A percentile compares a stretch with the other conserved stretches of the same genome.
These are phyloP conservation scores for Ogataea nonfermentans DNA, from an alignment of 805 yeast species.

Conservation along the genomic window DNA sequence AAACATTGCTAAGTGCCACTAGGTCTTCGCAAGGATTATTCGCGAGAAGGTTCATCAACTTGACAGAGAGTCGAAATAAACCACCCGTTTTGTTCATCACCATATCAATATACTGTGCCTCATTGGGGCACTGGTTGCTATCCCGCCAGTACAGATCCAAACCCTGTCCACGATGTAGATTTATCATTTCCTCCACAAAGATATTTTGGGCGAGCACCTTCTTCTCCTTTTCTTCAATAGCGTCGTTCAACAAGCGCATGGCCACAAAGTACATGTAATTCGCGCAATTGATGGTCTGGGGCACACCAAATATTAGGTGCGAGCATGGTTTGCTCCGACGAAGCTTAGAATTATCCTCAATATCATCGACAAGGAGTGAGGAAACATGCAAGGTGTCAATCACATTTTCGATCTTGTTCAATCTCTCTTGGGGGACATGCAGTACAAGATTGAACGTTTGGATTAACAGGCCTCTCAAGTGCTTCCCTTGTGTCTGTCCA, in stretches of 20 bases:
- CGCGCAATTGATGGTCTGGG: constrained; percentile 79
- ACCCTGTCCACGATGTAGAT: constrained; percentile 88
- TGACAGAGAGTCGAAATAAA: constrained; percentile 69
- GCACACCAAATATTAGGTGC: constrained; percentile 72
- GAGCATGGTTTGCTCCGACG: constrained; percentile 81
- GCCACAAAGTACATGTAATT: constrained; percentile 80
- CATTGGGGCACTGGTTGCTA: constrained; percentile 52
- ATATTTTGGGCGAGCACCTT: constrained; percentile 37
- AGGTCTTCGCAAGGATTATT: constrained; percentile 27
- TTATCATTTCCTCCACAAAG: constrained; percentile 70
- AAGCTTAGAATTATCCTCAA: constrained; percentile 71
- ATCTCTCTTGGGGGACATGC: constrained; percentile 37
- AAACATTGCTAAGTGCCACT: constrained; percentile 62
- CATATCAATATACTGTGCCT: constrained; percentile 70
- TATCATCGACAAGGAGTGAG: constrained; percentile 77
- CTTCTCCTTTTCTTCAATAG: constrained; percentile 20
- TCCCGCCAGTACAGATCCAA: constrained; percentile 89
- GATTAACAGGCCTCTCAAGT: constrained; percentile 48
- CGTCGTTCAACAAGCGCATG: constrained; percentile 43
- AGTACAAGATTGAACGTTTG: constrained; percentile 53
- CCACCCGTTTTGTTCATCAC: constrained; percentile 91
- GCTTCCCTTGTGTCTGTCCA: constrained; percentile 51
- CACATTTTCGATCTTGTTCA: constrained; percentile 43
- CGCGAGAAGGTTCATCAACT: constrained; percentile 47
- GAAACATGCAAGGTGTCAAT: constrained; percentile 66